phyloP scores from a whole-genome alignment of 192 early-diverging fungal species.

The Coemansia sp. region DNA sequence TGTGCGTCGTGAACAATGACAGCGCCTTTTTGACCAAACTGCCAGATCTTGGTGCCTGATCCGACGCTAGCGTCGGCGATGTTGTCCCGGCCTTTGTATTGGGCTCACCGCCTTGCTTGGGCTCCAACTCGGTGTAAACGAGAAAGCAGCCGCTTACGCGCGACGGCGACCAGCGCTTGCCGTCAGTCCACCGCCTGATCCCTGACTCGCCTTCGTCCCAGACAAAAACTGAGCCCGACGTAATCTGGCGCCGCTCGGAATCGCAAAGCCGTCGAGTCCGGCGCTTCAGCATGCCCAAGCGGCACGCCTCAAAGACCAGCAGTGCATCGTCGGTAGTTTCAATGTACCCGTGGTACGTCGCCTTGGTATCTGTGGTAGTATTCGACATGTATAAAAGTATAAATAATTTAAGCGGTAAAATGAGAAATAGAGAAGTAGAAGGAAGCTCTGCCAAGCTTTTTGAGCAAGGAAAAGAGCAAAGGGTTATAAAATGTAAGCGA shows the following conservation, averaged over 20 bases:
- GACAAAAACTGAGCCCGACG: slow-evolving; percentile 78
- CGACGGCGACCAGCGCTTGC: slow-evolving; percentile 82
- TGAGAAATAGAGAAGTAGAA: not conserved
- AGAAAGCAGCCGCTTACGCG: slow-evolving; percentile 82
- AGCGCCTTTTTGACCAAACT: slow-evolving; percentile 84
- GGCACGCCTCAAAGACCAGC: slow-evolving; percentile 86
- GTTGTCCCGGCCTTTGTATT: not conserved
- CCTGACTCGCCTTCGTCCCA: slow-evolving; percentile 90
- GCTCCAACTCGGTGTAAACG: slow-evolving; percentile 78
- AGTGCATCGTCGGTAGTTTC: slow-evolving; percentile 85
- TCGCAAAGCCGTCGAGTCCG: slow-evolving; percentile 76
- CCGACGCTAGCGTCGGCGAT: not conserved
- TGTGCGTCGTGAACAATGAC: slow-evolving; percentile 72
- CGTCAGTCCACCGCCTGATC: slow-evolving; percentile 91
- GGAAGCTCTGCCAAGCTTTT: not conserved
- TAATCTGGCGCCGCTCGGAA: slow-evolving; percentile 73
- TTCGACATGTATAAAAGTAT: not conserved
- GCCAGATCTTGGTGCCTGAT: not conserved
- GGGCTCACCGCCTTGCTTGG: slow-evolving; percentile 33
- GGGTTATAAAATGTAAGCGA: not conserved
- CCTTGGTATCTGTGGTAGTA: not conserved
- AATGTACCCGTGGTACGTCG: slow-evolving; percentile 74
- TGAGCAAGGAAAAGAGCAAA: not conserved
- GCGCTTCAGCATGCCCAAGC: slow-evolving; percentile 63
- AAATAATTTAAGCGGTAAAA: not conserved